Evolutionary conservation across 192 early-diverging fungal genomes (phyloP), one percentile per base, ranked within the genome.

Genomic region (Coemansia sp.): DNA sequence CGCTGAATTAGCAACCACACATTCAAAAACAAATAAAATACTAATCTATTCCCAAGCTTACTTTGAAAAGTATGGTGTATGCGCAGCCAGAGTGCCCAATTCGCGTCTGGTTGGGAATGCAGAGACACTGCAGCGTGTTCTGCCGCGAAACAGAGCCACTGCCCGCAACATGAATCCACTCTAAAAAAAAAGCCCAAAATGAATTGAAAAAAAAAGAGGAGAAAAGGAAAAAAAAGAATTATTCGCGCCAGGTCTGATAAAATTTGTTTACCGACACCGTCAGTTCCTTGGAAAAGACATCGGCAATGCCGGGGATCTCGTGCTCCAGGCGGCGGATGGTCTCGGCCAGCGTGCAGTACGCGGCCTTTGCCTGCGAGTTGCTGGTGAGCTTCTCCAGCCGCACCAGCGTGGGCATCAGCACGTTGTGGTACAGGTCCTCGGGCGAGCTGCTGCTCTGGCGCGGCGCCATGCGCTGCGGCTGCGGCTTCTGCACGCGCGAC

Each of bases 271-370:
- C 76, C 10, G 71, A 69, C 22, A 60, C 19, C 2, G 71, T 67
- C 30, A 80, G 77, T 56, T 80, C 77, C 60, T 80, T 80, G 5
- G 71, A 60, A 51, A 80, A 80, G 54, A 73, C 67, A 33, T 82
- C 81, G 12, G 81, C 65, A n/a, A 82, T 71, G 3, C 81, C 81
- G 7, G 81, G 81, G 10, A 82, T 70, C 50, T 82, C 76, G 42
- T 78, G 71, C 53, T 82, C 81, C 47, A 74, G 51, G 3, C 71
- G 71, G 28, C 76, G 81, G 29, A 82, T 74, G 24, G 81, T 73
- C 44, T 82, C 81, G 5, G 76, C 75, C 38, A 82, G 66, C 18
- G 71, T 68, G 60, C 76, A 74, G 46, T 72, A 71, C 6, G 69
- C 79, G 10, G 69, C 65, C 58, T 81, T 75, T 16, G 64, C 69